Base-by-base conservation (phyloP, 106 monocot species). In the Allium cepa region DNA sequence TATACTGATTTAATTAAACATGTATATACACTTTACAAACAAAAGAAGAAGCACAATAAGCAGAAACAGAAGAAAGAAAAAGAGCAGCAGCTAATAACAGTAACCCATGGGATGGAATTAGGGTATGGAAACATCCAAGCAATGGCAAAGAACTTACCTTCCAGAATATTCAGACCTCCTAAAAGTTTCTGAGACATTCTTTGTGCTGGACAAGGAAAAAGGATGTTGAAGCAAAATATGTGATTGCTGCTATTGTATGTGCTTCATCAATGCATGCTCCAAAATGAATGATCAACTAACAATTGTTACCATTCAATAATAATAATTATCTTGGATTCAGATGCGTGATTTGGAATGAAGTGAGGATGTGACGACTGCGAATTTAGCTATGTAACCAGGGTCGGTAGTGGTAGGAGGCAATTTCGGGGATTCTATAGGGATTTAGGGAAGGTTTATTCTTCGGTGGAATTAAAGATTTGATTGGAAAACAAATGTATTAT, bases 191-290 rank as follows among this genome's bases (percentile, higher is more conserved):
- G 86, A 64, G 10, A 12, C 76, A 7, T 67, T 76, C 11, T 49
- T 36, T 9, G 73, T 83, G 10, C 57, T 82, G 68, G 47, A 67
- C 49, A 84, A 84, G 14, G 84, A 84, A 1, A 79, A 73, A 3
- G 69, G 86, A 36, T 90, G 97, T 76, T 92, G 92, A 64, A 69
- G 69, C 71, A 56, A 73, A 5, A 8, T 86, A 0, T 71, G 75
- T 5, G 82, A 89, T 72, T 87, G 82, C 53, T 83, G 73, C 74
- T 99, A 92, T 53, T 87, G 92, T 73, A 76, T 73, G 69, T 99
- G 87, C 79, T 82, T 60, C 78, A 85, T 99, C 78, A 17, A 60
- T 6, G 10, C 26, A 0, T 92, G 88, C 68, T 77, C 73, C 14
- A 75, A 73, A 49, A 22, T 97, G 69, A 97, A 82, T 50, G 87